Conservation (phyloP, 371 early-diverging fungal species). For the Nematocida sp. region DNA sequence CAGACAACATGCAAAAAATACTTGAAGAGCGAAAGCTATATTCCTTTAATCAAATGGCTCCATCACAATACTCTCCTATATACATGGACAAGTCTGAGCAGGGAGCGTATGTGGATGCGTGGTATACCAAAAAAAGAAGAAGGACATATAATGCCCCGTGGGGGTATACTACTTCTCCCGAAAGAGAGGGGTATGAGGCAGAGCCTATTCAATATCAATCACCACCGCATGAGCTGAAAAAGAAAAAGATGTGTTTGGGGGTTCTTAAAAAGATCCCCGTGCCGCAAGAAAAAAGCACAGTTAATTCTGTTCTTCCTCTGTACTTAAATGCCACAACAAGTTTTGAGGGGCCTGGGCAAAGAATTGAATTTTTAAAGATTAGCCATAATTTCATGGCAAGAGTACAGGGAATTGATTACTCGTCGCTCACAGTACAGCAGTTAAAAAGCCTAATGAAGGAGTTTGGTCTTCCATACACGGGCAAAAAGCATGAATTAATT, state of each 20-base stretch:
- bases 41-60: constrained; percentile 6
- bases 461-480: constrained; percentile 69
- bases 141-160: constrained; percentile 61
- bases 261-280: constrained; percentile 39
- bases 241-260: constrained; percentile 62
- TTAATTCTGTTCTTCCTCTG: constrained; percentile 66
- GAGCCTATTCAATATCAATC: constrained; percentile 57
- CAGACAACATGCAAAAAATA: constrained; percentile 36
- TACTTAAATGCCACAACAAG: constrained; percentile 62
- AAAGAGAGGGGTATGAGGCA: constrained; percentile 56
- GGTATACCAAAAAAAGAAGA: constrained; percentile 68
- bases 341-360: constrained; percentile 50
- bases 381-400: constrained; percentile 56
- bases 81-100: constrained; percentile 9
- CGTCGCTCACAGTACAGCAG: constrained; percentile 68
- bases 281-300: constrained; percentile 50
- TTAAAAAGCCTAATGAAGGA: constrained; percentile 69
- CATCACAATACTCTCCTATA: not conserved
- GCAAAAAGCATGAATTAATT: constrained; percentile 47
- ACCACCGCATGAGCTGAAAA: constrained; percentile 38
- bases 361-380: constrained; percentile 59
- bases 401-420: constrained; percentile 59
- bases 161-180: constrained; percentile 52
- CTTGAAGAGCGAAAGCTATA: constrained; percentile 49
- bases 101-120: constrained; percentile 40